Evolutionary conservation across 2,329 filamentous ascomycete genomes (phyloP), one percentile per base, ranked within the genome.

Genomic region (Alternaria solani): DNA sequence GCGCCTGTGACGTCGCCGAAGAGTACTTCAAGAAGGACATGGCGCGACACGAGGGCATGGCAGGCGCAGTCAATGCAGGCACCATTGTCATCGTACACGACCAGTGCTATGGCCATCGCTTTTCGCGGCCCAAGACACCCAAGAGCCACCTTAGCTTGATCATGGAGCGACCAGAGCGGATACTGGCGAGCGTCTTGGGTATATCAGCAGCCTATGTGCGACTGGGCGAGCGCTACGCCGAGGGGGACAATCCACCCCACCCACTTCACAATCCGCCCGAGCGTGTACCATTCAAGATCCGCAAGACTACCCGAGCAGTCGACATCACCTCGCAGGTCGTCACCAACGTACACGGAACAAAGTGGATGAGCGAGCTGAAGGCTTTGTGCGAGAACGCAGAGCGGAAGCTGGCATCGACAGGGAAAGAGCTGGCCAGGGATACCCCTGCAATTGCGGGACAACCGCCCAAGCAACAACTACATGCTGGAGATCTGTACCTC

Each of bases 321-420:
- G 81, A 91, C 6, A 83, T 99, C 32, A 86, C 85, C 18, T 92
- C 93, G 2, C 85, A 88, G 3, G 89, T 89, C 1, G 94, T 98
- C 7, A 94, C 92, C 7, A 93, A 94, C 75, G 93, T 99, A 0
- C 95, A 99, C 79, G 94, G 94, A 0, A 85, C 83, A 3, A 91
- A 91, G 65, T 97, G 94, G 94, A 97, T 98, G 94, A 88, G 91
- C 53, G 94, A 98, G 75, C 81, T 99, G 49, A 91, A 89, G 78
- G 82, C 85, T 7, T 92, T 98, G 90, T 98, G 95, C 75, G 86
- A 92, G 32, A 83, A 87, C 44, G 93, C 94, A 4, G 92, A 92
- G 73, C 84, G 87, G 5, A 94, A 91, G 72, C 83, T 98, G 53
- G 91, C 92, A 6, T 82, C 88, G 63, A 91, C 89, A 57, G 89